Evolutionary conservation across 2,329 filamentous ascomycete genomes (phyloP).

Genomic region (Fusarium udum): DNA sequence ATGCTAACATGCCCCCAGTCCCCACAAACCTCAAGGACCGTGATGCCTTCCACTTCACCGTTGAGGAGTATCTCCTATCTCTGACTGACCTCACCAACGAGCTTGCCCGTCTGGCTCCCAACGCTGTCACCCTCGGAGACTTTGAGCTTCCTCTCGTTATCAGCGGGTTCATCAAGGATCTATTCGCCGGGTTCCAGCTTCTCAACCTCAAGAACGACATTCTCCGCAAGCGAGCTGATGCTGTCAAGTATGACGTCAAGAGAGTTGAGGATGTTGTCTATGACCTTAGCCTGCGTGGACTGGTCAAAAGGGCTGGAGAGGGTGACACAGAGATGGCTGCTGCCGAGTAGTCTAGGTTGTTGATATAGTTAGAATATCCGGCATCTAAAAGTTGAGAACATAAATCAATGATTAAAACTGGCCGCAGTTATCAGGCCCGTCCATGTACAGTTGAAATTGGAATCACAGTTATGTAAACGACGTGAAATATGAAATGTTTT

Average conservation of each 20-base stretch:
- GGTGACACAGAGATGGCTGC: slow-evolving; percentile 53
- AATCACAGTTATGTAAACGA: neutral
- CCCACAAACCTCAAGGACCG: slow-evolving; percentile 90
- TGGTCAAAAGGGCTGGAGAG: slow-evolving; percentile 67
- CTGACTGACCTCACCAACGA: slow-evolving; percentile 90
- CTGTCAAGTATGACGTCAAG: slow-evolving; percentile 97
- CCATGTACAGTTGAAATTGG: neutral
- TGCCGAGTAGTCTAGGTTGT: slow-evolving; percentile 34
- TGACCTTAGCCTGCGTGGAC: slow-evolving; percentile 85
- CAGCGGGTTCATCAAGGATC: slow-evolving; percentile 90
- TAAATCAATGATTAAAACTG: neutral
- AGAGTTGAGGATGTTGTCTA: slow-evolving; percentile 99
- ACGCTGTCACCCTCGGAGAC: slow-evolving; percentile 89
- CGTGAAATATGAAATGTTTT: slow-evolving; percentile 13
- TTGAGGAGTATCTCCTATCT: slow-evolving; percentile 95
- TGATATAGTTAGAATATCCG: neutral
- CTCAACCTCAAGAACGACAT: slow-evolving; percentile 97
- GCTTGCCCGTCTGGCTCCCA: slow-evolving; percentile 88
- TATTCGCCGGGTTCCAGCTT: slow-evolving; percentile 96
- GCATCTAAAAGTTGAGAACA: neutral
- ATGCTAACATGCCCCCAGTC: slow-evolving; percentile 60
- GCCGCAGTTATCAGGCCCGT: neutral
- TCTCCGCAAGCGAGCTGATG: slow-evolving; percentile 86
- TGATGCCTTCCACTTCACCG: slow-evolving; percentile 93
- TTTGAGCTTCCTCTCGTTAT: slow-evolving; percentile 87